These are phyloP conservation scores for Zygosaccharomyces pseudobailii DNA, from an alignment of 1,139 yeast species.

Conservation along the genomic window DNA sequence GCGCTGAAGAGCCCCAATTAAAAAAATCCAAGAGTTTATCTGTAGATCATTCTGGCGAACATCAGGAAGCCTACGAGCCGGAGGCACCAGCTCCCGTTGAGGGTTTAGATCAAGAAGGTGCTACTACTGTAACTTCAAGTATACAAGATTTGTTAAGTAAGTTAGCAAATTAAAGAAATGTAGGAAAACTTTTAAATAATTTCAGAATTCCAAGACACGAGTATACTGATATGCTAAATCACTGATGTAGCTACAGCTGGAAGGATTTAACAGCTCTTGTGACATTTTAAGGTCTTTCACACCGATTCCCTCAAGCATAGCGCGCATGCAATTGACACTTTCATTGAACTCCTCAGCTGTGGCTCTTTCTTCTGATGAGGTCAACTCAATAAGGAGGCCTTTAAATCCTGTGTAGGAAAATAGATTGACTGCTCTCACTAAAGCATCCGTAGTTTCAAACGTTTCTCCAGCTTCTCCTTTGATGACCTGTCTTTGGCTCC, in stretches of 20 bases:
- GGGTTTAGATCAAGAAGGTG: slow-evolving; percentile 7
- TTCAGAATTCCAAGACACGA: slow-evolving; percentile 24
- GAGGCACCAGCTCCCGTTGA: slow-evolving; percentile 2
- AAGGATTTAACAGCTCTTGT: slow-evolving; percentile 13
- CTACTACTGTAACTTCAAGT: slow-evolving; percentile 28
- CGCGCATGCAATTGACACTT: slow-evolving; percentile 15
- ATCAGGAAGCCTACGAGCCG: slow-evolving; percentile 11
- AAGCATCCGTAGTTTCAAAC: slow-evolving; percentile 21
- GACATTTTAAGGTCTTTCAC: slow-evolving; percentile 23
- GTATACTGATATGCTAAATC: slow-evolving; percentile 31
- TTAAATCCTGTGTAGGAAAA: slow-evolving; percentile 33
- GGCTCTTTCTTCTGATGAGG: slow-evolving; percentile 13
- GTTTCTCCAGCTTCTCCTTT: slow-evolving; percentile 34
- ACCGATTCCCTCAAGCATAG: slow-evolving; percentile 18
- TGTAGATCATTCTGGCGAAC: slow-evolving; percentile 1
- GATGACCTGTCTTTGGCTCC: slow-evolving; percentile 31
- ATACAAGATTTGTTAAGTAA: slow-evolving; percentile 34
- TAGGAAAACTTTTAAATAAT: neutral
- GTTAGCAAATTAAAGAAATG: slow-evolving; percentile 25
- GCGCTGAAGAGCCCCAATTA: slow-evolving; percentile 1
- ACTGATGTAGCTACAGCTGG: slow-evolving; percentile 15
- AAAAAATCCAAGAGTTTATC: slow-evolving; percentile 7
- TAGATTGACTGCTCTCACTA: slow-evolving; percentile 28
- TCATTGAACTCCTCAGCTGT: slow-evolving; percentile 16
- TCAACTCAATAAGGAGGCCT: slow-evolving; percentile 30